Evolutionary conservation across 2,329 filamentous ascomycete genomes (phyloP).

Genomic region (Monilinia laxa): DNA sequence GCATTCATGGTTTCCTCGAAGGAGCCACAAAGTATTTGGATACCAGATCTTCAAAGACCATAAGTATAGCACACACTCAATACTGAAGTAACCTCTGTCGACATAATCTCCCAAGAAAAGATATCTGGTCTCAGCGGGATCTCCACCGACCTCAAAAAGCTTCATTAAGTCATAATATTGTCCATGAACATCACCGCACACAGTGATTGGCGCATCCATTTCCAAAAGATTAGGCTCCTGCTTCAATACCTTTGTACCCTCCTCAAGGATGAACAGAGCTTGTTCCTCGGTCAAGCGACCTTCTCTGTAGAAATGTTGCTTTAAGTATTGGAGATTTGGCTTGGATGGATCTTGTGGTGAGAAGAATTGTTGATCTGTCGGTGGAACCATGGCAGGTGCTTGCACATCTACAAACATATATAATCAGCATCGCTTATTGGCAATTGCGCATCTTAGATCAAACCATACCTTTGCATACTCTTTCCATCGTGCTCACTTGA

Average conservation of each 20-base stretch:
- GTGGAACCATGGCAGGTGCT: slow-evolving; percentile 89
- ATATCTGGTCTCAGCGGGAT: slow-evolving; percentile 93
- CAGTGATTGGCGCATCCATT: slow-evolving; percentile 99
- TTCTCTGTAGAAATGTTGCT: slow-evolving; percentile 98
- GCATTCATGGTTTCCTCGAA: slow-evolving; percentile 98
- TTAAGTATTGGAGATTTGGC: slow-evolving; percentile 90
- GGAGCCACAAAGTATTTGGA: slow-evolving; percentile 92
- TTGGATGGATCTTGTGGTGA: slow-evolving; percentile 81
- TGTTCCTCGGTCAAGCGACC: slow-evolving; percentile 96
- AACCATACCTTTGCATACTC: slow-evolving; percentile 91
- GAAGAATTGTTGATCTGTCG: slow-evolving; percentile 92
- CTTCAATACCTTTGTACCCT: slow-evolving; percentile 82
- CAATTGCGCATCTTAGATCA: background rate
- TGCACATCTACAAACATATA: slow-evolving; percentile 73
- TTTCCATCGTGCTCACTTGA: slow-evolving; percentile 91
- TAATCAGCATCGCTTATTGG: slow-evolving; percentile 29
- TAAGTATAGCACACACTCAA: slow-evolving; percentile 97
- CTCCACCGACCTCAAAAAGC: slow-evolving; percentile 95
- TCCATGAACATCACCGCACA: slow-evolving; percentile 96
- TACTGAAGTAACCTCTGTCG: slow-evolving; percentile 97
- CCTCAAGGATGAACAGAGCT: slow-evolving; percentile 89
- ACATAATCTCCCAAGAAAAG: slow-evolving; percentile 98
- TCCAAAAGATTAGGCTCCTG: slow-evolving; percentile 93
- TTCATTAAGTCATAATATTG: slow-evolving; percentile 99
- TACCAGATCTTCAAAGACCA: slow-evolving; percentile 99